These are phyloP conservation scores for Lachnellula willkommii DNA, from an alignment of 2,329 filamentous ascomycete species.

Conservation along the genomic window DNA sequence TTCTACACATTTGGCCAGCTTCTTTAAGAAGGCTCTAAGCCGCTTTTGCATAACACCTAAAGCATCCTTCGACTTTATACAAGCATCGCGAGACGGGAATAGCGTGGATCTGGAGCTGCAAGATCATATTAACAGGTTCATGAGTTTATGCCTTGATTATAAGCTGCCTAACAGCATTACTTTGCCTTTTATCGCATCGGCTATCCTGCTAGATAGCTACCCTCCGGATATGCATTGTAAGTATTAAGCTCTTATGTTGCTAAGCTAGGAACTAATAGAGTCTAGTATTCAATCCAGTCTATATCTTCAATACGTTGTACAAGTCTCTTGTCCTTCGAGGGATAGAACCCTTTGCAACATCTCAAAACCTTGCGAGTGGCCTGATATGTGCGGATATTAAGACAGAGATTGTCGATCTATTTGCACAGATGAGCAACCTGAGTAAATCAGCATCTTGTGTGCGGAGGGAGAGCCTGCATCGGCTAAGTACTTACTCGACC, in stretches of 20 bases:
- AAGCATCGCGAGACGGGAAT: conserved; percentile 6
- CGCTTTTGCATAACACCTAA: conserved; percentile 5
- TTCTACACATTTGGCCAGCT: conserved; percentile 10
- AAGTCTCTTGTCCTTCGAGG: conserved; percentile 16
- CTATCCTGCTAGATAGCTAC: conserved; percentile 21
- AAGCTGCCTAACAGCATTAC: conserved; percentile 12
- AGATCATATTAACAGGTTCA: conserved; percentile 12
- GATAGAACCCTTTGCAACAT: conserved; percentile 10
- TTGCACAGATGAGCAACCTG: too few relatives aligned
- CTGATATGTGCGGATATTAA: background rate
- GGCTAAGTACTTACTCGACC: too few relatives aligned
- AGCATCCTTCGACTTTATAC: conserved; percentile 18
- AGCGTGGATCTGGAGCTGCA: conserved; percentile 10
- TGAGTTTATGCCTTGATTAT: conserved; percentile 7
- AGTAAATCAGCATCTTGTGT: too few relatives aligned
- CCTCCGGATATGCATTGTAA: conserved; percentile 19
- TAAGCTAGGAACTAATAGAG: conserved; percentile 3
- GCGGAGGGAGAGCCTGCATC: too few relatives aligned
- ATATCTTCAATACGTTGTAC: conserved; percentile 18
- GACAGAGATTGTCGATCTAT: too few relatives aligned
- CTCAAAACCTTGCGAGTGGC: conserved; percentile 3
- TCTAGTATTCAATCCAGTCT: conserved; percentile 13
- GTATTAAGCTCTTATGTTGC: conserved; percentile 5
- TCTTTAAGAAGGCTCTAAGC: conserved; percentile 15
- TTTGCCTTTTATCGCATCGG: conserved; percentile 15